Evolutionary conservation across 768 basidiomycete genomes (phyloP).

Genomic region (Mycena vitilis): DNA sequence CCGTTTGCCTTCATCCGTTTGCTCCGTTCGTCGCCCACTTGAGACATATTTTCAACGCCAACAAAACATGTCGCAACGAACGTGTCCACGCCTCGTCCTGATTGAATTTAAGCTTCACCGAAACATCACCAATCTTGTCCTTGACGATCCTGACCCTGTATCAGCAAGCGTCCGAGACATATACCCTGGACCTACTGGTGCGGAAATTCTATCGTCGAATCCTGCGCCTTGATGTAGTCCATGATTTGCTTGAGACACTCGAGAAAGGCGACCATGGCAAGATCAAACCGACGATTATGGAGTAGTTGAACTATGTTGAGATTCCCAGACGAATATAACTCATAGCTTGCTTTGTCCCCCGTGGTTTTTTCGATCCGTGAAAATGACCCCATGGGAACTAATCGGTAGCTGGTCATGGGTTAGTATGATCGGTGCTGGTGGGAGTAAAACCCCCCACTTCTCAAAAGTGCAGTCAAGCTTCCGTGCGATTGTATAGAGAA

Average conservation of each 20-base stretch:
- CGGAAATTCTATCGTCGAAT: slow-evolving; percentile 79
- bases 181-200: slow-evolving; percentile 74
- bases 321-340: slow-evolving; percentile 95
- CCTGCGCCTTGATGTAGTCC: slow-evolving; percentile 84
- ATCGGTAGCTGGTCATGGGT: slow-evolving; percentile 72
- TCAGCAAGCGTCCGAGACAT: slow-evolving; percentile 26
- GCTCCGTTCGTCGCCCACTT: slow-evolving; percentile 88
- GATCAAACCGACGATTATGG: slow-evolving; percentile 95
- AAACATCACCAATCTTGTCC: slow-evolving; percentile 96
- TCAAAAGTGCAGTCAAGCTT: slow-evolving; percentile 93
- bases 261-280: slow-evolving; percentile 95
- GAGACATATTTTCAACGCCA: slow-evolving; percentile 88
- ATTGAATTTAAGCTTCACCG: slow-evolving; percentile 93
- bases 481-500: slow-evolving; percentile 90
- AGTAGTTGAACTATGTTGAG: slow-evolving; percentile 87
- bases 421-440: slow-evolving; percentile 3
- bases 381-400: slow-evolving; percentile 95
- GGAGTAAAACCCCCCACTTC: slow-evolving; percentile 64
- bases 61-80: slow-evolving; percentile 89
- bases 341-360: slow-evolving; percentile 87
- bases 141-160: slow-evolving; percentile 76
- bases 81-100: slow-evolving; percentile 98
- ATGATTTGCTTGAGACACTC: slow-evolving; percentile 94
- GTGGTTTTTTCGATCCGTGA: slow-evolving; percentile 88
- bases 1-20: slow-evolving; percentile 57